Conservation (phyloP, 2,329 filamentous ascomycete genomes). For the Apiospora sp. region DNA sequence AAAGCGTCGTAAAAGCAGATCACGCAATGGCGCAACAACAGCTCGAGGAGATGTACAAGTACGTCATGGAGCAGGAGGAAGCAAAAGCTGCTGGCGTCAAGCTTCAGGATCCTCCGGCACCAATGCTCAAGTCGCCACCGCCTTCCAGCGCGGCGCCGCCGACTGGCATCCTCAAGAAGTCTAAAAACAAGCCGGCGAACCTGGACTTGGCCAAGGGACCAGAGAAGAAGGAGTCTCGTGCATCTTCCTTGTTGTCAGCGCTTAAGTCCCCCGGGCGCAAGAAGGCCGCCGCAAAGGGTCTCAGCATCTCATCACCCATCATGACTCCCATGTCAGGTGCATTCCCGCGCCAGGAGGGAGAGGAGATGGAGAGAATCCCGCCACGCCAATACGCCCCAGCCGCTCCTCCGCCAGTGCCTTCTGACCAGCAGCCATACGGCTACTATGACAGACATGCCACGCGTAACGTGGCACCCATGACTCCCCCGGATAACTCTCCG, state of each 20-base stretch:
- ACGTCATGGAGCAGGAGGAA: slow-evolving; percentile 89
- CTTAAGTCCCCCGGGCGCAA: slow-evolving; percentile 64
- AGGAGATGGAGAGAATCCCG: slow-evolving; percentile 65
- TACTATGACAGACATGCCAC: slow-evolving; percentile 41
- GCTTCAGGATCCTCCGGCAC: slow-evolving; percentile 53
- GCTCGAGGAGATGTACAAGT: slow-evolving; percentile 89
- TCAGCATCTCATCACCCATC: slow-evolving; percentile 71
- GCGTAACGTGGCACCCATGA: slow-evolving; percentile 51
- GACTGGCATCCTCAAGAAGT: slow-evolving; percentile 56
- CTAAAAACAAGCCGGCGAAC: slow-evolving; percentile 46
- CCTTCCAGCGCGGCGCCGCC: slow-evolving; percentile 30
- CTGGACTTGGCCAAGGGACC: slow-evolving; percentile 51
- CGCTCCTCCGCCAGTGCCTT: slow-evolving; percentile 64
- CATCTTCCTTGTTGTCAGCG: slow-evolving; percentile 67
- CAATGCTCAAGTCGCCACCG: slow-evolving; percentile 43
- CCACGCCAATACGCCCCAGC: slow-evolving; percentile 66
- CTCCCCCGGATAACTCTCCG: slow-evolving; percentile 55
- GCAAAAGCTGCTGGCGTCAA: slow-evolving; percentile 65
- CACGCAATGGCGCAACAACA: slow-evolving; percentile 79
- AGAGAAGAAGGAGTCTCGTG: slow-evolving; percentile 62
- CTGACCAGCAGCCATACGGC: slow-evolving; percentile 49
- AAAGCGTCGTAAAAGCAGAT: slow-evolving; percentile 77
- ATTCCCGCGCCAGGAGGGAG: slow-evolving; percentile 62
- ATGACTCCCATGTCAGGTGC: slow-evolving; percentile 69
- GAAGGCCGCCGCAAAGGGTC: slow-evolving; percentile 55